Conservation (phyloP, 768 basidiomycete genomes). For the Russula foetens region DNA sequence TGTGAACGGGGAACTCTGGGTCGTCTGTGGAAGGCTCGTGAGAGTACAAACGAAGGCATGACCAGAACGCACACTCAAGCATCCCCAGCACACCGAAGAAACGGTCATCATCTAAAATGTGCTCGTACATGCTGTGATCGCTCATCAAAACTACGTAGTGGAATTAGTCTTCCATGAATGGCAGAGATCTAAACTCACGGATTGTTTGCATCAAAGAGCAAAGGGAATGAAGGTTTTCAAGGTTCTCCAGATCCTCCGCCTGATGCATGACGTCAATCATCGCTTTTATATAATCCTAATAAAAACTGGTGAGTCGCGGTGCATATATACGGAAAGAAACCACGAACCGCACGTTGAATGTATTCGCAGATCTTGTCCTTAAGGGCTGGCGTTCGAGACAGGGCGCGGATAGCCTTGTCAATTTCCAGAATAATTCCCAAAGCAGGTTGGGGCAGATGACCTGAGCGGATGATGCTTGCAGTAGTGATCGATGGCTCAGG, state of each 20-base stretch:
- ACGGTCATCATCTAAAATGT: conserved; percentile 86
- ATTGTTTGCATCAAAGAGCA: conserved; percentile 94
- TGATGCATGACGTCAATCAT: conserved; percentile 77
- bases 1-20: conserved; percentile 93
- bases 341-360: conserved; percentile 72
- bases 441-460: conserved; percentile 67
- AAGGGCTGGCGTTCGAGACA: conserved; percentile 61
- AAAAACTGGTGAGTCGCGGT: conserved; percentile 1
- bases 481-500: conserved; percentile 53
- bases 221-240: conserved; percentile 84
- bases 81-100: conserved; percentile 93
- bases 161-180: neutral
- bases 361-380: conserved; percentile 88
- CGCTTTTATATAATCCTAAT: conserved; percentile 79
- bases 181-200: conserved; percentile 41
- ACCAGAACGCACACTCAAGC: conserved; percentile 75
- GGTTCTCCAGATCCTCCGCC: conserved; percentile 88
- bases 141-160: conserved; percentile 73
- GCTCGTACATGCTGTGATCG: conserved; percentile 91
- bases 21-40: conserved; percentile 54
- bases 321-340: neutral
- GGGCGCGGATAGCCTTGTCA: conserved; percentile 66
- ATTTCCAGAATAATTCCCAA: conserved; percentile 74
- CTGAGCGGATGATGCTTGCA: conserved; percentile 57
- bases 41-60: conserved; percentile 4